Evolutionary conservation across 2,329 filamentous ascomycete species (phyloP), one percentile per base, ranked within the genome.

Genomic region (Fusarium fracticaudum): DNA sequence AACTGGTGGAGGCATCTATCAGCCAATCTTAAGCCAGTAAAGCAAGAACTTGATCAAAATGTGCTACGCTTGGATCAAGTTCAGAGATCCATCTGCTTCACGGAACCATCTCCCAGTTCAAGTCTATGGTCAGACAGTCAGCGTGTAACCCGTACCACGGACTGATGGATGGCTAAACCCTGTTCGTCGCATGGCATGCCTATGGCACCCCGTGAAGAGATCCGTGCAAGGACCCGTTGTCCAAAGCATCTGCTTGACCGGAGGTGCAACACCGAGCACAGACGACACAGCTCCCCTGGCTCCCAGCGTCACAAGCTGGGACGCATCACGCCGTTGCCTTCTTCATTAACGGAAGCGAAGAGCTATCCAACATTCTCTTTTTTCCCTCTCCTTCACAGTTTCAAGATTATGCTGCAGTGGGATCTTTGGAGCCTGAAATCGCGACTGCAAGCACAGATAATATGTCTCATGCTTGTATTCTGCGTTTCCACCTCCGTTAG

Each of bases 121-220:
- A 44, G 22, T 26, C 35, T 26, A 55, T 67, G 53, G 59, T 64
- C 64, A 65, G 45, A 48, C 60, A 59, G 53, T 66, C 62, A 62
- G 50, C 47, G 71, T 71, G 61, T 64, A 71, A 50, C 65, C 75
- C 64, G 59, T 45, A 63, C 71, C 63, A 71, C 73, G 71, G 75
- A 62, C 64, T 69, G 59, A 61, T 70, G 53, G 64, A 73, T 66
- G 59, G 64, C 72, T 74, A 59, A 74, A 66, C 76, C 76, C 67
- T 77, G 76, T 61, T 64, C 61, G 66, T 55, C 66, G 71, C 75
- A 76, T 76, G 75, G 75, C 69, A 47, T 64, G 64, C 45, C 64
- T 67, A 67, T 72, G 54, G 57, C 48, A 63, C 58, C 65, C 53
- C 57, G 41, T 24, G 61, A 71, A 66, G 64, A 65, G 65, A 74